phyloP scores from a whole-genome alignment of 139 green algal genomes.

The Picochlorum sp. region DNA sequence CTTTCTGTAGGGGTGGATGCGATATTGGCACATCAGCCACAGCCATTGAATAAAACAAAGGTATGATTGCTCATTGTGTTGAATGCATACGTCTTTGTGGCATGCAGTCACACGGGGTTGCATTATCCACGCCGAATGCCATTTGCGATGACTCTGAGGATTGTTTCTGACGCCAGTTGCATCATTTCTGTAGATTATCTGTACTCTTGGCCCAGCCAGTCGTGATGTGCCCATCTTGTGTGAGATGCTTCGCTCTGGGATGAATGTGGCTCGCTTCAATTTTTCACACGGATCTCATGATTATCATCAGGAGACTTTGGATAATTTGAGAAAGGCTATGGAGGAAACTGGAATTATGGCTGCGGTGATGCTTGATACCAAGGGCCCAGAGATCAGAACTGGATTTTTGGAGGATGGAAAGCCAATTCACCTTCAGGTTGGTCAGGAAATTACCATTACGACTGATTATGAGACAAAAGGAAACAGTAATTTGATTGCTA shows the following conservation, averaged over 20 bases:
- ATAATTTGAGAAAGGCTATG: slow-evolving; percentile 79
- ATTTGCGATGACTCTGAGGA: neutral
- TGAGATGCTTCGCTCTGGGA: slow-evolving; percentile 81
- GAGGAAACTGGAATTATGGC: slow-evolving; percentile 90
- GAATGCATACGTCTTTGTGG: too few relatives aligned
- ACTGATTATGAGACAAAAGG: slow-evolving; percentile 86
- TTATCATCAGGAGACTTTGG: slow-evolving; percentile 93
- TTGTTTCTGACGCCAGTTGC: neutral
- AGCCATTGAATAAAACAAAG: slow-evolving; percentile 16
- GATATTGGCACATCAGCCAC: slow-evolving; percentile 9
- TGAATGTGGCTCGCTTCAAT: slow-evolving; percentile 95
- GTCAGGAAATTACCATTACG: slow-evolving; percentile 82
- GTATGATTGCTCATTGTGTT: neutral
- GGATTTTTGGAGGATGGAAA: slow-evolving; percentile 85
- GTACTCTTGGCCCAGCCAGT: slow-evolving; percentile 82
- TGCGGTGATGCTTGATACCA: slow-evolving; percentile 97
- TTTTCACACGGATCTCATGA: slow-evolving; percentile 92
- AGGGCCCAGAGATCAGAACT: slow-evolving; percentile 96
- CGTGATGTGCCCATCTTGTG: slow-evolving; percentile 59
- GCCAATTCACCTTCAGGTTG: slow-evolving; percentile 62
- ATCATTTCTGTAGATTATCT: slow-evolving; percentile 68
- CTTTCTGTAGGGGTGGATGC: slow-evolving; percentile 16
- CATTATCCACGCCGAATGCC: too few relatives aligned
- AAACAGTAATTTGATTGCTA: slow-evolving; percentile 71
- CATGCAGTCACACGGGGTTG: too few relatives aligned